phyloP scores from a whole-genome alignment of 2,329 filamentous ascomycete species.

The Lecanicillium sp. region DNA sequence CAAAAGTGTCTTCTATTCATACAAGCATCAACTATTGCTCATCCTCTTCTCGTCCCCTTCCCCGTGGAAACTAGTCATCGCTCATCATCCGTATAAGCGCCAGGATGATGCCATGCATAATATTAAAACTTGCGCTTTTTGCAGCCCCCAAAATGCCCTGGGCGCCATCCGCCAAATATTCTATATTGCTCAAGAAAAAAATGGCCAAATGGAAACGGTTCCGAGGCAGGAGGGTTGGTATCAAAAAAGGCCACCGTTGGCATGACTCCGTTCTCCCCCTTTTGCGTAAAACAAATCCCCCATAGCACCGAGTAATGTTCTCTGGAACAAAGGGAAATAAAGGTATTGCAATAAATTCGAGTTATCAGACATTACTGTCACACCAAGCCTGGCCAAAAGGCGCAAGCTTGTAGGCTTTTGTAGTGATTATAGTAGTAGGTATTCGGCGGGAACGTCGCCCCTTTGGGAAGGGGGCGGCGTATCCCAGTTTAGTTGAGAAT shows the following conservation, averaged over 20 bases:
- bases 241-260: slow-evolving; percentile 6
- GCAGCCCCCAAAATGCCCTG: background rate
- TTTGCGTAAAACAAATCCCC: slow-evolving; percentile 4
- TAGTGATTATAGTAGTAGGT: slow-evolving; percentile 5
- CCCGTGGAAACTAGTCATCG: slow-evolving; percentile 5
- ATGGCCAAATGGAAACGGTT: background rate
- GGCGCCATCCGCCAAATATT: slow-evolving; percentile 3
- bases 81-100: slow-evolving; percentile 6
- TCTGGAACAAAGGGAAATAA: slow-evolving; percentile 14
- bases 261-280: slow-evolving; percentile 9
- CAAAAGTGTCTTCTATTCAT: slow-evolving; percentile 6
- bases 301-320: slow-evolving; percentile 5
- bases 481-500: slow-evolving; percentile 43
- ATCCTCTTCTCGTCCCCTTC: background rate
- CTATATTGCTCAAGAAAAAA: slow-evolving; percentile 1
- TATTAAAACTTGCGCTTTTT: slow-evolving; percentile 7
- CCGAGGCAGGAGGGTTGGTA: slow-evolving; percentile 4
- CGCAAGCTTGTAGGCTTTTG: slow-evolving; percentile 3
- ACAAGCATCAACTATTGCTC: slow-evolving; percentile 9
- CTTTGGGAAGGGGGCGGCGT: too few species aligned
- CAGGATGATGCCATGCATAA: slow-evolving; percentile 6
- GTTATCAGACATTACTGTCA: slow-evolving; percentile 1
- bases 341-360: background rate
- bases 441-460: slow-evolving; percentile 6
- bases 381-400: background rate